phyloP scores from a whole-genome alignment of 805 yeast species.

The Hanseniaspora occidentalis region DNA sequence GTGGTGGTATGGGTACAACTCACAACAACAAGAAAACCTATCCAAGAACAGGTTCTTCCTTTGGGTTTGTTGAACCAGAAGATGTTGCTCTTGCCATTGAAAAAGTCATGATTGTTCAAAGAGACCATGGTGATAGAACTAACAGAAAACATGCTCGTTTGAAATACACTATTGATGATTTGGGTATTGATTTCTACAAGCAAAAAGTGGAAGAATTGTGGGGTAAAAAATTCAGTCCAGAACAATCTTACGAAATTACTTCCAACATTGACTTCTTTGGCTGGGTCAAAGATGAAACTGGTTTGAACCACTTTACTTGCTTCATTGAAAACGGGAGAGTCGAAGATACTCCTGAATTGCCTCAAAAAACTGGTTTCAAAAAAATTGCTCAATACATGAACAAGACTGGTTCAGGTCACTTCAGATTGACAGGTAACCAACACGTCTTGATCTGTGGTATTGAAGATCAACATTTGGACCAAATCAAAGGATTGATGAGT shows the following conservation, averaged over 20 bases:
- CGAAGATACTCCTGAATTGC: conserved; percentile 81
- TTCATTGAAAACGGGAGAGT: conserved; percentile 95
- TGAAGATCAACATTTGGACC: conserved; percentile 51
- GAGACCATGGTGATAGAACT: conserved; percentile 89
- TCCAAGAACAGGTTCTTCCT: conserved; percentile 83
- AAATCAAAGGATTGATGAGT: conserved; percentile 50
- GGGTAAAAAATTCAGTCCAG: conserved; percentile 63
- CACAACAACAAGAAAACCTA: conserved; percentile 94
- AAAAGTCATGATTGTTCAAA: conserved; percentile 84
- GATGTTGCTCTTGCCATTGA: conserved; percentile 73
- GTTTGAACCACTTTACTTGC: conserved; percentile 80
- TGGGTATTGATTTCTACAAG: conserved; percentile 80
- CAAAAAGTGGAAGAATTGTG: conserved; percentile 69
- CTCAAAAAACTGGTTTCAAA: conserved; percentile 77
- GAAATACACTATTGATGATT: conserved; percentile 89
- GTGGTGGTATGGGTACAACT: conserved; percentile 99
- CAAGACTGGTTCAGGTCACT: conserved; percentile 57
- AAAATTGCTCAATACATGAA: conserved; percentile 63
- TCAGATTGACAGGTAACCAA: conserved; percentile 93
- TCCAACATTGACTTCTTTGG: conserved; percentile 89
- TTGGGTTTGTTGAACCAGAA: conserved; percentile 63
- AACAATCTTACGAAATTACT: conserved; percentile 62
- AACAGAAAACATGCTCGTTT: conserved; percentile 96
- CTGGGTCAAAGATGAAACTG: conserved; percentile 80
- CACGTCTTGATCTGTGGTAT: conserved; percentile 71